phyloP scores from a whole-genome alignment of 2,329 filamentous ascomycete genomes.

The Diplodia mutila region DNA sequence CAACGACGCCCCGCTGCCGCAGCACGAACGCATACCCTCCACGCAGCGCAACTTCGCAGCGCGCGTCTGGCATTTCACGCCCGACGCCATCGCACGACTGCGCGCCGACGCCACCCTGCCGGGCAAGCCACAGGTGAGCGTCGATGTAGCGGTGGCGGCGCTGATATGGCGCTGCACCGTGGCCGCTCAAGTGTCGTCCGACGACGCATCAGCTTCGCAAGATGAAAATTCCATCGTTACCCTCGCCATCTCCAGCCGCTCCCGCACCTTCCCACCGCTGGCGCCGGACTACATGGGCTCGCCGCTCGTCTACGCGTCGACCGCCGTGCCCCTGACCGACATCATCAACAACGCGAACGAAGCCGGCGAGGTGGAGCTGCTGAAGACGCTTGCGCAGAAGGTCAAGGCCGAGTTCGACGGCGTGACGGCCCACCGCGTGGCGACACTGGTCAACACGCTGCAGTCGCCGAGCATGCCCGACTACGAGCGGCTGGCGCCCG shows the following conservation, averaged over 20 bases:
- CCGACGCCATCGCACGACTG: constrained; percentile 36
- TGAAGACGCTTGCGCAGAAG: neutral
- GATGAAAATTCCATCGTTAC: constrained; percentile 52
- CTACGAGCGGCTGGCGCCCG: constrained; percentile 6
- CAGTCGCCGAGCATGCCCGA: constrained; percentile 1
- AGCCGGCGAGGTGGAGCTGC: neutral
- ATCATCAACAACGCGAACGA: neutral
- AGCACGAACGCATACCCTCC: neutral
- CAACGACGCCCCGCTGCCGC: neutral
- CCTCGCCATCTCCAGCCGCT: constrained; percentile 39
- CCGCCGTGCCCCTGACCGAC: neutral
- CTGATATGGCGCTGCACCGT: constrained; percentile 59
- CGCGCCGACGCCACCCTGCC: constrained; percentile 42
- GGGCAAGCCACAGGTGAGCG: constrained; percentile 55
- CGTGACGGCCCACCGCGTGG: constrained; percentile 6
- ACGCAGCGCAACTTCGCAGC: neutral
- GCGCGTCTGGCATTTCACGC: constrained; percentile 33
- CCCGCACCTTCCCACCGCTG: constrained; percentile 1
- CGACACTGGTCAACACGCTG: constrained; percentile 2
- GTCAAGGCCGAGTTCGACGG: neutral
- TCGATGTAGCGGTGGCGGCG: constrained; percentile 53
- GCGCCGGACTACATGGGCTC: constrained; percentile 20
- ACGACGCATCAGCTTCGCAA: constrained; percentile 36
- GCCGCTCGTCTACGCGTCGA: constrained; percentile 5
- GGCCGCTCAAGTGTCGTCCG: constrained; percentile 45